A percentile compares a stretch with the other conserved stretches of the same genome.
Evolutionary conservation across 345 rosid species (phyloP).

Genomic region (Odontarrhena argentea): DNA sequence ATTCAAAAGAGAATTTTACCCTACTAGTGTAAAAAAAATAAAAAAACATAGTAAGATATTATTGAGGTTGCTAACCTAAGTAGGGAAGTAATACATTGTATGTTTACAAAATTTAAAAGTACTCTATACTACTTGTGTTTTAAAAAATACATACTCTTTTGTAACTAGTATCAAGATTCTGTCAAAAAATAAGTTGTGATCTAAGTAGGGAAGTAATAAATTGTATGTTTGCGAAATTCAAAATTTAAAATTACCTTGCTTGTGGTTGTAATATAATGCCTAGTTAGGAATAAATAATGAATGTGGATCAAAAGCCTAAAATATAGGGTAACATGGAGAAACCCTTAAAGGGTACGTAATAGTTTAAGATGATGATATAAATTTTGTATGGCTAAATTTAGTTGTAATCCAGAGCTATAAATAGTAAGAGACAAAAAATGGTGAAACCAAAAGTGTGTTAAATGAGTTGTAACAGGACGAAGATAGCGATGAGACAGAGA

Average conservation of each 20-base stretch:
- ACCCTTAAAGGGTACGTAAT: conserved; percentile 9
- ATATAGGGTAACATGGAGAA: conserved; percentile 18
- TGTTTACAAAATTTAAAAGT: too few relatives aligned
- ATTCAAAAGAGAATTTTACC: too few relatives aligned
- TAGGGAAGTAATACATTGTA: too few relatives aligned
- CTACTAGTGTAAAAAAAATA: too few relatives aligned
- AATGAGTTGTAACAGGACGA: conserved; percentile 52
- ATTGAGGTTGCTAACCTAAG: too few relatives aligned
- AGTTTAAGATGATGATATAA: conserved; percentile 18
- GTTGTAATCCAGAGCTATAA: conserved; percentile 20
- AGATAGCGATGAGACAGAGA: conserved; percentile 51
- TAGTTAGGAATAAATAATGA: conserved; percentile 1
- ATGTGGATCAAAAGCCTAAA: not conserved
- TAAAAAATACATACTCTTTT: too few relatives aligned
- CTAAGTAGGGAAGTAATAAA: conserved; percentile 23
- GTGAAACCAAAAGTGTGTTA: conserved; percentile 34
- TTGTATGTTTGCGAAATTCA: conserved; percentile 22
- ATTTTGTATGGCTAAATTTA: conserved; percentile 29
- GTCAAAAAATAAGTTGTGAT: too few relatives aligned
- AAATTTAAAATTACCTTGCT: conserved; percentile 12
- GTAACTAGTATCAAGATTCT: too few relatives aligned
- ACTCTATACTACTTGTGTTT: too few relatives aligned
- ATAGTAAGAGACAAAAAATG: conserved; percentile 35
- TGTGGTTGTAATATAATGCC: conserved; percentile 9
- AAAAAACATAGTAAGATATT: too few relatives aligned